phyloP scores from a whole-genome alignment of 2,329 filamentous ascomycete genomes.

The Volutella citrinella region DNA sequence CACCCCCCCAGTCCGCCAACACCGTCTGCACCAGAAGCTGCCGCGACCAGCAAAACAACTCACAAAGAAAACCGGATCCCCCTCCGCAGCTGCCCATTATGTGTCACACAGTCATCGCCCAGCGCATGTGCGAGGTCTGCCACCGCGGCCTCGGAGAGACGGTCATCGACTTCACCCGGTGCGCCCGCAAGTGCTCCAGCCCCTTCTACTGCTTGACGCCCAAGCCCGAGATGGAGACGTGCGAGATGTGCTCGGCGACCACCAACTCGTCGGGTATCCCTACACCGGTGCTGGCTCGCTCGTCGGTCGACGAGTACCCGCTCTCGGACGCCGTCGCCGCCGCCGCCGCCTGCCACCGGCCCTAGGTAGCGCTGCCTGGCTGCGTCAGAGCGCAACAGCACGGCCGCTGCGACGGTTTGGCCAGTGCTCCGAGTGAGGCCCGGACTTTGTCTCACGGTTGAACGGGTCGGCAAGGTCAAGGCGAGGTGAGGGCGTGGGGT shows the following conservation, averaged over 20 bases:
- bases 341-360: too few species aligned
- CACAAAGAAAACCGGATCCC: too few species aligned
- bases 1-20: too few species aligned
- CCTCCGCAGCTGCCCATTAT: too few species aligned
- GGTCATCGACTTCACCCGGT: conserved; percentile 27
- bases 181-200: conserved; percentile 28
- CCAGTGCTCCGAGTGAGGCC: too few species aligned
- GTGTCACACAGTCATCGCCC: conserved; percentile 29
- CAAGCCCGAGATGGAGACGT: conserved; percentile 24
- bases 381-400: too few species aligned
- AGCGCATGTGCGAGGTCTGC: conserved; percentile 28
- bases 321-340: conserved; percentile 6
- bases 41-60: conserved; percentile 3
- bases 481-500: too few species aligned
- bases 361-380: too few species aligned
- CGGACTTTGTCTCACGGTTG: too few species aligned
- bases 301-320: conserved; percentile 10
- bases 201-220: conserved; percentile 29
- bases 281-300: conserved; percentile 22
- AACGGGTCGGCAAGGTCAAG: too few species aligned
- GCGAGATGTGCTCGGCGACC: conserved; percentile 20
- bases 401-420: too few species aligned
- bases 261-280: conserved; percentile 15
- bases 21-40: too few species aligned
- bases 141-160: conserved; percentile 24